These are phyloP conservation scores for Debaryomyces nepalensis DNA, from an alignment of 1,139 yeast species.

Conservation along the genomic window DNA sequence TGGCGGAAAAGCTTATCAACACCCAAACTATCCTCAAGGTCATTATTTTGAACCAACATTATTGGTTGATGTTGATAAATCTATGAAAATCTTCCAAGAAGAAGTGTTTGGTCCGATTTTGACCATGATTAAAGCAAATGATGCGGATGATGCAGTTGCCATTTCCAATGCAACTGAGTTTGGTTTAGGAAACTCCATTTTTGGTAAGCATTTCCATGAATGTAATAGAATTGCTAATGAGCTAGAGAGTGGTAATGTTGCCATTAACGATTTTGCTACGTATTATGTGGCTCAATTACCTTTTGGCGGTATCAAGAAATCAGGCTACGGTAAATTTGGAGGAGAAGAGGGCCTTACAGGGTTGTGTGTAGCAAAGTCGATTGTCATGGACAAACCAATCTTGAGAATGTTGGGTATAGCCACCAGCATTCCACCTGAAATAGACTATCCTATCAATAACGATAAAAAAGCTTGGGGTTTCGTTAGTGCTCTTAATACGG, in stretches of 20 bases:
- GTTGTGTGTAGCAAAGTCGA: conserved; percentile 80
- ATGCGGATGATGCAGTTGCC: conserved; percentile 69
- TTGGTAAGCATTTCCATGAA: conserved; percentile 62
- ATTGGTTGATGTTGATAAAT: conserved; percentile 75
- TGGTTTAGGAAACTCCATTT: conserved; percentile 91
- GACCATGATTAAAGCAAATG: conserved; percentile 72
- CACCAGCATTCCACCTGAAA: conserved; percentile 80
- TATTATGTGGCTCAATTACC: conserved; percentile 94
- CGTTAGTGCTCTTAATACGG: conserved; percentile 77
- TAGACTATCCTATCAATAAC: conserved; percentile 88
- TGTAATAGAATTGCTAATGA: conserved; percentile 66
- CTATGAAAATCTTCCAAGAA: conserved; percentile 80
- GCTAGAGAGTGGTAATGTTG: conserved; percentile 85
- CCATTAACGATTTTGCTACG: conserved; percentile 96
- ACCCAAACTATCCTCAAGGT: conserved; percentile 94
- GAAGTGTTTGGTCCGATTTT: conserved; percentile 95
- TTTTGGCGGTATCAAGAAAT: conserved; percentile 90
- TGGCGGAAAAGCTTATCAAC: conserved; percentile 81
- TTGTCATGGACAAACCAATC: conserved; percentile 82
- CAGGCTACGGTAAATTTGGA: conserved; percentile 96
- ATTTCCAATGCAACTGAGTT: conserved; percentile 86
- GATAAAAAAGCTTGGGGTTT: conserved; percentile 87
- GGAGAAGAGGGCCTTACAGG: conserved; percentile 96
- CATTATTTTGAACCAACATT: conserved; percentile 91
- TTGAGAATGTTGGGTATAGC: conserved; percentile 62